Base-by-base conservation (phyloP, 2,329 filamentous ascomycete genomes). In the Plenodomus tracheiphilus region DNA sequence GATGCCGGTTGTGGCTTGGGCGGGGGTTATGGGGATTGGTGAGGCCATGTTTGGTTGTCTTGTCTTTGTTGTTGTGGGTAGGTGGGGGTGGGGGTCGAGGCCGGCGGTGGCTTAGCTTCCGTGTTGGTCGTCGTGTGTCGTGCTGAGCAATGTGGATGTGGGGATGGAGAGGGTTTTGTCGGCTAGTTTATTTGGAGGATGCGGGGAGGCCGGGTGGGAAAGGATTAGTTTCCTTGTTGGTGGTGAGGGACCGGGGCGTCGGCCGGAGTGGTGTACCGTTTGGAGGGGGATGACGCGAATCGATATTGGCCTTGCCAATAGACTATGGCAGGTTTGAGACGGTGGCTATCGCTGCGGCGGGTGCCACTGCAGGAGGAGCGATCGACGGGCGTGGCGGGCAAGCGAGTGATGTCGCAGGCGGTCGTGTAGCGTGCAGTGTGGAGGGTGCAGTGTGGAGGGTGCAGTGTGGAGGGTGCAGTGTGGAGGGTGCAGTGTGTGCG, bases 1-100 rank as follows among this genome's bases (percentile, higher is more conserved):
- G 62, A 77, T 62, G 70, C 64, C 64, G 64, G 73, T 67, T 54
- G 76, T 74, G 48, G 77, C 70, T 53, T 69, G 68, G 53, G 67
- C 66, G 53, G 65, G 65, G 35, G 62, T 54, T n/a, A n/a, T n/a
- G n/a, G n/a, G n/a, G 54, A 71, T 46, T 47, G 59, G 51, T 36
- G 42, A 37, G 22, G 46, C 38, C 50, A 45, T 58, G 35, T 4
- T 61, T 34, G 49, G 32, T 16, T 22, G 32, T 15, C 48, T 40
- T 34, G 42, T 53, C 43, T 49, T 55, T 57, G 46, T 41, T 49
- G 49, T 41, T 8, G 41, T 41, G 21, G 36, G 30, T 43, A 22
- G n/a, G 43, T 25, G 18, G 44, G 37, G 44, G 39, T 46, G 47
- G 28, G 22, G 39, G 39, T 18, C 21, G 19, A 41, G 21, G 39